Base-by-base conservation (phyloP, 2,329 filamentous ascomycete genomes). In the Pseudogymnoascus sp. region DNA sequence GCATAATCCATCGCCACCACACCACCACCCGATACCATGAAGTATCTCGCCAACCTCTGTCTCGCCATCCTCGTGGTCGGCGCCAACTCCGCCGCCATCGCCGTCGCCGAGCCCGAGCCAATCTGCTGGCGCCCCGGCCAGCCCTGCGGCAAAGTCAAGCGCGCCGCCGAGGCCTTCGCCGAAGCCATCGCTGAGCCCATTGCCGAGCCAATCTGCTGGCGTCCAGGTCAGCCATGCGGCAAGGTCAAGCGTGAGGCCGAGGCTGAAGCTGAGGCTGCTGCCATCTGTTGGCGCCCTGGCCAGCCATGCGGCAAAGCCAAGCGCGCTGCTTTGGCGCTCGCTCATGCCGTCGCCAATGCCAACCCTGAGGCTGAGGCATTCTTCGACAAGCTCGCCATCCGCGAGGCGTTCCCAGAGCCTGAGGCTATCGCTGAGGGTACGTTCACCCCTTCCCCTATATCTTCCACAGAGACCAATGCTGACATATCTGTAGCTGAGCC, bases 261-360 rank as follows among this genome's bases (percentile, higher is more conserved):
- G 29, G 29, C 60, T 36, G 42, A 62, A 2, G 54, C 62, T 37
- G 57, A 51, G 2, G 40, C 60, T 16, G 59, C 61, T 21, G 63
- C 65, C 16, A 73, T 73, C 68, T 80, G 79, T 69, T 67, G 73
- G 66, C 70, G 72, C 39, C 72, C 71, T 31, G 78, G 78, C 36
- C 72, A 77, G 67, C 67, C 73, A 23, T 82, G 80, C 76, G 76
- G 72, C 71, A 77, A 77, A 69, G 73, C 74, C 63, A 77, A 77
- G 71, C 77, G 77, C 66, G 75, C 75, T 16, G 75, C 75, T 54
- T 73, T 75, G 60, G 74, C 74, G 11, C 69, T 77, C 29, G 71
- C 77, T 34, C 66, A 72, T 14, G 73, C 73, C 64, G 66, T 65
- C 37, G 54, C 65, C 57, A 29, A 64, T 40, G 62, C 62, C 60